Evolutionary conservation across 352 stramenopile species (phyloP).

Genomic region (Nothophytophthora sp.): DNA sequence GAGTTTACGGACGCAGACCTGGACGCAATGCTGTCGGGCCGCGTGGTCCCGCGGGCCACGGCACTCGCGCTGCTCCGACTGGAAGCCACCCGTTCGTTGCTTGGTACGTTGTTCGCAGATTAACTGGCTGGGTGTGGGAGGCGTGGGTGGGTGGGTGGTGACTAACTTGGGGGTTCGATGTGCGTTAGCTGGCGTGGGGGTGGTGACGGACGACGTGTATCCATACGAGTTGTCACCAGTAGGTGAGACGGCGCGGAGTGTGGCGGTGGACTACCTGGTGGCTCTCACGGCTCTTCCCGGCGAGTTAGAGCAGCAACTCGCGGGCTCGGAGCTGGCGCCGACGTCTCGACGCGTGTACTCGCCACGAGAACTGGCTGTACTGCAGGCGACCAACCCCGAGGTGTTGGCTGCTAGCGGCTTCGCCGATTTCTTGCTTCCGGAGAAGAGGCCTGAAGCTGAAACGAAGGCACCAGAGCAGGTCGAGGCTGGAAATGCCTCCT

Average conservation of each 20-base stretch:
- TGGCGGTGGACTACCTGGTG: slow-evolving; percentile 57
- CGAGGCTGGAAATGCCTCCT: background rate
- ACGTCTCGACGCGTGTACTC: slow-evolving; percentile 51
- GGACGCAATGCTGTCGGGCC: slow-evolving; percentile 33
- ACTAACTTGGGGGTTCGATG: too few relatives aligned
- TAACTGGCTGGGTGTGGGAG: background rate
- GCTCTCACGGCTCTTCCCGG: slow-evolving; percentile 39
- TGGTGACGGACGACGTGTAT: slow-evolving; percentile 68
- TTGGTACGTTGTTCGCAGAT: slow-evolving; percentile 22
- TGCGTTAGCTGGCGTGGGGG: slow-evolving; percentile 44
- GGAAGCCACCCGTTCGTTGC: slow-evolving; percentile 36
- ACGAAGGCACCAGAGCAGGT: slow-evolving; percentile 1
- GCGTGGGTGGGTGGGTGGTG: background rate
- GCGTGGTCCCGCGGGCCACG: slow-evolving; percentile 20
- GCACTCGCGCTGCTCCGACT: slow-evolving; percentile 39
- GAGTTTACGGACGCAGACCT: slow-evolving; percentile 44
- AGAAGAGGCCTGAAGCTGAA: slow-evolving; percentile 7
- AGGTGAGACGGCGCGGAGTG: slow-evolving; percentile 8
- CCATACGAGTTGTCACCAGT: slow-evolving; percentile 36
- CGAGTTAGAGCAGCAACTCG: slow-evolving; percentile 36
- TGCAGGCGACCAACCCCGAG: slow-evolving; percentile 24
- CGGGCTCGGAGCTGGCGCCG: slow-evolving; percentile 37
- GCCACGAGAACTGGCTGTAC: slow-evolving; percentile 44
- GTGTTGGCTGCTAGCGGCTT: slow-evolving; percentile 22
- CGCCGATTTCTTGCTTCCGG: slow-evolving; percentile 20